Evolutionary conservation across 1,284 basidiomycete genomes (phyloP).

Genomic region (Heterobasidion annosum): DNA sequence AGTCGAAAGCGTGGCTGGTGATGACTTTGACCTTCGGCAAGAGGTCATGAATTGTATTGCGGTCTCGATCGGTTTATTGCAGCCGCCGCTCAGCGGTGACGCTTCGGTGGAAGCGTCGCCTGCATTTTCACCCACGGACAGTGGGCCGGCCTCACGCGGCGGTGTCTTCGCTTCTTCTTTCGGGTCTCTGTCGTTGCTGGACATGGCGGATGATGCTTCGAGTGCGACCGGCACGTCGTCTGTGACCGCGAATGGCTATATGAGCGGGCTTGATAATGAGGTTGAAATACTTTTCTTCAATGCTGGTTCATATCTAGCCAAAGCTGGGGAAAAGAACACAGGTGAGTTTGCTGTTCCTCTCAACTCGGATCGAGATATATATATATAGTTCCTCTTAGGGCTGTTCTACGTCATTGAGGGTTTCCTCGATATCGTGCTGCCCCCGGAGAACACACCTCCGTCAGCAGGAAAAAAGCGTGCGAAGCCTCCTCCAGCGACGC

Average conservation of each 20-base stretch:
- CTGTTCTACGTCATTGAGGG: constrained; percentile 98
- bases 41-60: constrained; percentile 97
- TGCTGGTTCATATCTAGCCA: constrained; percentile 80
- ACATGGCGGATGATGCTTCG: constrained; percentile 61
- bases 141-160: constrained; percentile 18
- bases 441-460: constrained; percentile 30
- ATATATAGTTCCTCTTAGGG: constrained; percentile 33
- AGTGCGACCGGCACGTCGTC: constrained; percentile 60
- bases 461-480: constrained; percentile 9
- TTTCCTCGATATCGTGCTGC: constrained; percentile 86
- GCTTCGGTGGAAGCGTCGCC: constrained; percentile 64
- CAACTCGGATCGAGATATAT: neutral
- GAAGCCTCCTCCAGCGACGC: constrained; percentile 5
- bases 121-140: constrained; percentile 44
- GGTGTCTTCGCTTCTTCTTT: constrained; percentile 71
- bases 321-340: constrained; percentile 84
- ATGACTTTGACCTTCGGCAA: constrained; percentile 84
- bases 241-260: constrained; percentile 39
- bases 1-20: constrained; percentile 15
- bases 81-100: constrained; percentile 63
- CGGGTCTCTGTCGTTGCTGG: constrained; percentile 77
- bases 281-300: constrained; percentile 94
- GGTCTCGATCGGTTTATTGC: constrained; percentile 93
- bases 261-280: constrained; percentile 85
- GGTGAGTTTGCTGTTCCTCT: constrained; percentile 30